Base-by-base conservation (phyloP, 257 asterid genomes). In the Oldenlandia corymbosa region DNA sequence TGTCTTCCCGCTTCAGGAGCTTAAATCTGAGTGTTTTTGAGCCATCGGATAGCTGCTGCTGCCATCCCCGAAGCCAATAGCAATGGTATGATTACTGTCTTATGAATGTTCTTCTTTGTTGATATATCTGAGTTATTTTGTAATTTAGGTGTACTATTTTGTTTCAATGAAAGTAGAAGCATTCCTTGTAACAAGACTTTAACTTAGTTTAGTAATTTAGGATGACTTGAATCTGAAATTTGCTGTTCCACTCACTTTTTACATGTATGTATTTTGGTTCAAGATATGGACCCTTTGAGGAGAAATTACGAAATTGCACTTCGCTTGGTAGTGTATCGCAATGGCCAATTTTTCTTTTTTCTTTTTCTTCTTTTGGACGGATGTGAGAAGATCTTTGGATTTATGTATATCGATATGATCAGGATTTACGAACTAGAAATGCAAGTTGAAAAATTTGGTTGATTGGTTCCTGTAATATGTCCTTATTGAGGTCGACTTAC, bases 1-100 rank as follows among this genome's bases (percentile, higher is more conserved):
- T 39, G 17, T 10, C 47, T 69, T 60, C 57, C 21, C 42, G 39
- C 48, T 69, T 45, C 63, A 69, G 73, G 68, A 51, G 68, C 68
- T 52, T 31, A 31, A 69, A 61, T 69, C 68, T 52, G 20, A 21
- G 62, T 16, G 31, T 26, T 21, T 51, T 51, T 43, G 17, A 12
- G 7, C 5, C 26, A 30, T 51, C 27, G 57, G 51, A n/a, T 49
- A 10, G 43, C 45, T 28, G 48, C 68, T 52, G 46, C 61, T 30
- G 34, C 60, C 30, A 13, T 46, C 39, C 5, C 59, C 41, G 18
- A 51, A 31, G 62, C 42, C 73, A 37, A 56, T 30, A 61, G 73
- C 49, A 51, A 69, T 69, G 73, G 73, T 69, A 69, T 14, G n/a
- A 58, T 58, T 51, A 20, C 23, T 55, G 0, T 50, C 16, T 28